phyloP scores from a whole-genome alignment of 1,139 yeast genomes.

The Geotrichum australiense region DNA sequence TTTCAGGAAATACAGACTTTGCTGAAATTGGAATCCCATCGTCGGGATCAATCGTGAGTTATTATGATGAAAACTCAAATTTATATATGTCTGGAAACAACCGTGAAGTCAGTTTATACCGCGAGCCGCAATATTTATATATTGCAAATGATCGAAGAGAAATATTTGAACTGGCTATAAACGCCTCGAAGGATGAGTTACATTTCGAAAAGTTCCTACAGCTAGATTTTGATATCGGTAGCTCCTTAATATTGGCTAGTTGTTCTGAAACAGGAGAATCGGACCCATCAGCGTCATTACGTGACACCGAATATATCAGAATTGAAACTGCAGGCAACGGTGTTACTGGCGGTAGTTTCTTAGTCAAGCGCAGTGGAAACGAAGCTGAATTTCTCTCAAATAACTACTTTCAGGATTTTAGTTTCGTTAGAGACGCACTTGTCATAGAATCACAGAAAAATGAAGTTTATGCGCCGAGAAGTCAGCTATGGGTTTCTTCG shows the following conservation, averaged over 20 bases:
- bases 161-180: conserved; percentile 5
- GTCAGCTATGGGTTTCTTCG: conserved; percentile 7
- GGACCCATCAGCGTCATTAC: not conserved
- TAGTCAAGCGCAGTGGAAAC: conserved; percentile 3
- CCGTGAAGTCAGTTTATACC: not conserved
- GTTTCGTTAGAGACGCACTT: conserved; percentile 12
- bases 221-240: conserved; percentile 10
- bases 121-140: conserved; percentile 6
- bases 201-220: conserved; percentile 6
- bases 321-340: conserved; percentile 14
- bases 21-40: conserved; percentile 3
- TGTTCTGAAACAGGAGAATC: not conserved
- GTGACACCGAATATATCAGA: conserved; percentile 11
- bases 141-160: conserved; percentile 9
- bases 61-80: not conserved
- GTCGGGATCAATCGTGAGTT: not conserved
- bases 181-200: conserved; percentile 4
- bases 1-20: conserved; percentile 8
- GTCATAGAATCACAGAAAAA: not conserved
- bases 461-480: not conserved
- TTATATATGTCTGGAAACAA: not conserved
- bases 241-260: conserved; percentile 1
- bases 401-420: conserved; percentile 8
- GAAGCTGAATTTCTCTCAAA: conserved; percentile 7
- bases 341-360: conserved; percentile 13